Evolutionary conservation across 2,329 filamentous ascomycete species (phyloP), one percentile per base, ranked within the genome.

Genomic region (Fusarium papillatum): DNA sequence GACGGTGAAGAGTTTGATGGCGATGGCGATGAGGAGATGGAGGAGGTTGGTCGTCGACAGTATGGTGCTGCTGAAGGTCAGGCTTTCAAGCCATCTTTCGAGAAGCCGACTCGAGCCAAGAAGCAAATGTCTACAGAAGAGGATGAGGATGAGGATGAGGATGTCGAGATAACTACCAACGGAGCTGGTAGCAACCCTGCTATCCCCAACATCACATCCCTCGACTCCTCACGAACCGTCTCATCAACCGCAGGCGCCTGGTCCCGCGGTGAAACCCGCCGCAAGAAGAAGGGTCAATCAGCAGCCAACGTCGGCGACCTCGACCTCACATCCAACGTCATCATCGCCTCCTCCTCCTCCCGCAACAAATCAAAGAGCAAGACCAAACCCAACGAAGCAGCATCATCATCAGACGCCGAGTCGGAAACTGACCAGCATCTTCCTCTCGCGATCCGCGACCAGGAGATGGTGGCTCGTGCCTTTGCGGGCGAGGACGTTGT

Each of bases 401-500:
- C 31, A 69, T 29, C 26, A 69, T 29, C 26, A 29, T 75, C 71
- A 38, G 83, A 82, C 26, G 79, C 77, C 9, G 85, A 86, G 16
- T 87, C 85, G 3, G 90, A 90, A 34, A 87, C 72, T 80, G 85
- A 87, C 24, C 81, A 86, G 61, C 87, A 90, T 74, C 84, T 92
- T 3, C 90, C 90, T 3, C 86, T 93, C 65, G 88, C 89, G 26
- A 88, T 92, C 77, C 87, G 87, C 62, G 90, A 93, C 78, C 87
- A 90, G 75, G 91, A 93, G 46, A 91, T 98, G 70, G 93, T 98
- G 68, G 93, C 94, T 74, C 90, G 92, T 76, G 96, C 95, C 7
- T 98, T 99, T 83, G 96, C 96, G 3, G 95, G 95, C 50, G 95
- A 95, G 59, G 94, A 98, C 82, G 95, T 97, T 2, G 92, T 94